Conservation (phyloP, 768 basidiomycete species). For the Suillus subaureus region DNA sequence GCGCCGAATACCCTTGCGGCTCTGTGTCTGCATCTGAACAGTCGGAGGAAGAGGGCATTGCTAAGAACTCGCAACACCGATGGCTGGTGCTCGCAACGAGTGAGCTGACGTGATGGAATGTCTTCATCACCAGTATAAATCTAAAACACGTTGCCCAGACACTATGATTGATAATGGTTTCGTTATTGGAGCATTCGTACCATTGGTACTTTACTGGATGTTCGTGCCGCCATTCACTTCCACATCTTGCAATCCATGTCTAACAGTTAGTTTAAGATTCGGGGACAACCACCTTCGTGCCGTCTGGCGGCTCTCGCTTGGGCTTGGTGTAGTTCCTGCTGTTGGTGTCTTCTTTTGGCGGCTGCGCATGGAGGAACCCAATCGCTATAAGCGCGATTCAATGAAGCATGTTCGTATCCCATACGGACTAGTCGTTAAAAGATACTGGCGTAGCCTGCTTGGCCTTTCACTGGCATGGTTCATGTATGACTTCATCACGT, state of each 20-base stretch:
- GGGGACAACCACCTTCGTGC: constrained; percentile 79
- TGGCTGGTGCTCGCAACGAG: constrained; percentile 92
- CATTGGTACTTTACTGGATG: constrained; percentile 90
- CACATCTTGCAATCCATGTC: not conserved
- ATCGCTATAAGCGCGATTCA: constrained; percentile 70
- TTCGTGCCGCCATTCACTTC: constrained; percentile 35
- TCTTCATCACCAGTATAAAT: constrained; percentile 5
- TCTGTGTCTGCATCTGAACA: constrained; percentile 89
- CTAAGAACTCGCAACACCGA: constrained; percentile 78
- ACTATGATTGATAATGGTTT: constrained; percentile 87
- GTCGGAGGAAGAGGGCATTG: constrained; percentile 80
- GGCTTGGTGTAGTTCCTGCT: constrained; percentile 83
- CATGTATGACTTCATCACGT: constrained; percentile 81
- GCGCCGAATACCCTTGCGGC: constrained; percentile 90
- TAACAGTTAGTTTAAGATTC: constrained; percentile 47
- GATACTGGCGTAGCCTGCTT: constrained; percentile 76
- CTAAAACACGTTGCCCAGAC: constrained; percentile 43
- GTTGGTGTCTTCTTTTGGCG: constrained; percentile 86
- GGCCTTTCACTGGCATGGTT: constrained; percentile 86
- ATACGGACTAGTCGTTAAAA: constrained; percentile 71
- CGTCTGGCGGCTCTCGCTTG: constrained; percentile 86
- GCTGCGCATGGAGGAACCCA: constrained; percentile 79
- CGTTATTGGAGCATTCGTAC: constrained; percentile 78
- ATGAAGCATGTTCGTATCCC: constrained; percentile 80
- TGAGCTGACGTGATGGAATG: constrained; percentile 35